Evolutionary conservation across 176 grass and related monocot genomes (phyloP).

Genomic region (Cenchrus americanus): DNA sequence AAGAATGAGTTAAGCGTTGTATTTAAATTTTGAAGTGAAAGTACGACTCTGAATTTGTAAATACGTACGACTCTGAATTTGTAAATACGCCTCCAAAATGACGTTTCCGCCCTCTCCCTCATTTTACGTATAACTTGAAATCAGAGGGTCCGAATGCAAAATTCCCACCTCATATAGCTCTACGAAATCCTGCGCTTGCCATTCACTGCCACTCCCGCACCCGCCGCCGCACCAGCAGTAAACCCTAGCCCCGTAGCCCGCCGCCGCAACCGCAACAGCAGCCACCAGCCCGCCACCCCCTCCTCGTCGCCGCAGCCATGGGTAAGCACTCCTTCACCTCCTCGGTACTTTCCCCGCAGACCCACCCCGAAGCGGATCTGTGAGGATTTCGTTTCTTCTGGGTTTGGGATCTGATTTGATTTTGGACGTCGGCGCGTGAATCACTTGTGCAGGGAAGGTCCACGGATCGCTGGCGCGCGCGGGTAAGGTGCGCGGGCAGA

Average conservation of each 20-base stretch:
- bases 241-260: neutral
- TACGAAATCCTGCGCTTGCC: neutral
- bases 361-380: neutral
- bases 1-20: too few species aligned
- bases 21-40: neutral
- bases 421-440: neutral
- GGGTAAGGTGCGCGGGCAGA: conserved; percentile 77
- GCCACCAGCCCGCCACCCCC: too few species aligned
- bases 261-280: neutral
- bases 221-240: neutral
- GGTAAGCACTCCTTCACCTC: neutral
- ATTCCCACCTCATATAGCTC: neutral
- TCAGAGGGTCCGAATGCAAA: neutral
- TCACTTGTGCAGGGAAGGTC: conserved; percentile 59
- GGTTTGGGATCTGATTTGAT: neutral
- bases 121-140: neutral
- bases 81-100: neutral
- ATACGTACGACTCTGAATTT: neutral
- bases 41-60: neutral
- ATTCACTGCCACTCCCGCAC: neutral
- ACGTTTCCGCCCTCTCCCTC: neutral
- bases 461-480: conserved; percentile 74
- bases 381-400: neutral
- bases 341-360: neutral
- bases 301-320: neutral